phyloP scores from a whole-genome alignment of 192 early-diverging fungal genomes.

The Backusella morwellensis region DNA sequence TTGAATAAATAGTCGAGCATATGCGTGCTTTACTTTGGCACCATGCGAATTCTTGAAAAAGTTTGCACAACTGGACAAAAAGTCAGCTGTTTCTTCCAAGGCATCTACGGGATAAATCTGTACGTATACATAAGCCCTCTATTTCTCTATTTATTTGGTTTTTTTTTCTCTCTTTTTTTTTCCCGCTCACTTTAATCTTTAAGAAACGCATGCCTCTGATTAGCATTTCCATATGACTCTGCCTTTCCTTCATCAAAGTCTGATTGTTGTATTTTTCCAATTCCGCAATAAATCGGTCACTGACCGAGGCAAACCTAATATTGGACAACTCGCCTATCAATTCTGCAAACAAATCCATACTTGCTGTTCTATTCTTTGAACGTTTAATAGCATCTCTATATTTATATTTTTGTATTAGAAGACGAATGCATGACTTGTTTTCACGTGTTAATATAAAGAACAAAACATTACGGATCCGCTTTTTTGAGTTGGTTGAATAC shows the following conservation, averaged over 20 bases:
- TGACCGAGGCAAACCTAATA: slow-evolving; percentile 90
- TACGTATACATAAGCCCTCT: neutral
- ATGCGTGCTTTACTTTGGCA: slow-evolving; percentile 85
- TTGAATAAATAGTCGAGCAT: slow-evolving; percentile 87
- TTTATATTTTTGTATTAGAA: neutral
- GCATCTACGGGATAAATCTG: slow-evolving; percentile 91
- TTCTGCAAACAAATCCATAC: slow-evolving; percentile 87
- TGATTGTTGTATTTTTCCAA: slow-evolving; percentile 70
- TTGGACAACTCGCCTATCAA: slow-evolving; percentile 91
- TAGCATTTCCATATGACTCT: slow-evolving; percentile 81
- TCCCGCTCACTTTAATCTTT: slow-evolving; percentile 68
- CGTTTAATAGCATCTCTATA: slow-evolving; percentile 62
- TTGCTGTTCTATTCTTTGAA: slow-evolving; percentile 80
- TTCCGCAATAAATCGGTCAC: slow-evolving; percentile 90
- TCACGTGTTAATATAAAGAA: too few relatives aligned
- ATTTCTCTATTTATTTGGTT: neutral
- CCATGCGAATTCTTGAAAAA: slow-evolving; percentile 85
- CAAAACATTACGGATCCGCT: slow-evolving; percentile 72
- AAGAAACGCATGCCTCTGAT: slow-evolving; percentile 91
- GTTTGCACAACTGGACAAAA: slow-evolving; percentile 85
- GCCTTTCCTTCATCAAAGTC: slow-evolving; percentile 58
- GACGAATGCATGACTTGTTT: neutral
- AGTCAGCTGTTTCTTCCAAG: slow-evolving; percentile 94
- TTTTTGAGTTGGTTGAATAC: slow-evolving; percentile 89
- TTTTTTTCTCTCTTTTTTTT: neutral